Evolutionary conservation across 2,329 filamentous ascomycete genomes (phyloP).

Genomic region (Pyricularia sp.): DNA sequence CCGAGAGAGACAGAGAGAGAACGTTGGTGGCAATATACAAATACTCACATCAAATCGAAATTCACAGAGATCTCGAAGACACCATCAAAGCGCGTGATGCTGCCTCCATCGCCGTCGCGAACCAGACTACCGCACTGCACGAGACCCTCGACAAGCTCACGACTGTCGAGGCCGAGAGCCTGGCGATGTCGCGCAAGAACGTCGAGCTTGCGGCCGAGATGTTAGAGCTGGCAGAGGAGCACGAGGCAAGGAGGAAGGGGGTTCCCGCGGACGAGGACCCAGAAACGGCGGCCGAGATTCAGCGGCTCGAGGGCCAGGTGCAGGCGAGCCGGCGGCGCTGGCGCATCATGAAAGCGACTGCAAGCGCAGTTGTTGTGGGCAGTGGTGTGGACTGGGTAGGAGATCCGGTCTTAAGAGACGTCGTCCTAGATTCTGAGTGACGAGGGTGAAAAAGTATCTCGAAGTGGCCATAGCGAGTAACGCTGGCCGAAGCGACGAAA

Average conservation of each 20-base stretch:
- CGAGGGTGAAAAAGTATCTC: not conserved
- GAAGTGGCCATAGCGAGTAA: not conserved
- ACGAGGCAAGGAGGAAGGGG: conserved; percentile 37
- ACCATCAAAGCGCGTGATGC: conserved; percentile 55
- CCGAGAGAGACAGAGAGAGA: not conserved
- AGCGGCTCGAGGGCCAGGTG: conserved; percentile 43
- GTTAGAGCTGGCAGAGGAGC: conserved; percentile 47
- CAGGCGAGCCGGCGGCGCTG: conserved; percentile 52
- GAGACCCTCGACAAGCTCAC: conserved; percentile 39
- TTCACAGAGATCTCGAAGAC: conserved; percentile 49
- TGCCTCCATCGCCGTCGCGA: conserved; percentile 49
- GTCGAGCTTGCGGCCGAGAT: conserved; percentile 48
- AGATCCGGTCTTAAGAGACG: conserved; percentile 51
- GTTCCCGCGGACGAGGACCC: conserved; percentile 28
- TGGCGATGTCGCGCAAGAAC: conserved; percentile 46
- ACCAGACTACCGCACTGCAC: conserved; percentile 40
- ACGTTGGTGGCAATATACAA: not conserved
- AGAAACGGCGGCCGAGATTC: conserved; percentile 40
- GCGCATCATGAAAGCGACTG: conserved; percentile 64
- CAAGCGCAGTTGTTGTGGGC: conserved; percentile 66
- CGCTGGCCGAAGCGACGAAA: not conserved
- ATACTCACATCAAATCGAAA: conserved; percentile 4
- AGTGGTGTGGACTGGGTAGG: conserved; percentile 74
- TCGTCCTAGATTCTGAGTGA: conserved; percentile 56
- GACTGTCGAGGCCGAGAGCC: conserved; percentile 42